phyloP scores from a whole-genome alignment of 805 yeast genomes.

The Citeromyces nyonsensis region DNA sequence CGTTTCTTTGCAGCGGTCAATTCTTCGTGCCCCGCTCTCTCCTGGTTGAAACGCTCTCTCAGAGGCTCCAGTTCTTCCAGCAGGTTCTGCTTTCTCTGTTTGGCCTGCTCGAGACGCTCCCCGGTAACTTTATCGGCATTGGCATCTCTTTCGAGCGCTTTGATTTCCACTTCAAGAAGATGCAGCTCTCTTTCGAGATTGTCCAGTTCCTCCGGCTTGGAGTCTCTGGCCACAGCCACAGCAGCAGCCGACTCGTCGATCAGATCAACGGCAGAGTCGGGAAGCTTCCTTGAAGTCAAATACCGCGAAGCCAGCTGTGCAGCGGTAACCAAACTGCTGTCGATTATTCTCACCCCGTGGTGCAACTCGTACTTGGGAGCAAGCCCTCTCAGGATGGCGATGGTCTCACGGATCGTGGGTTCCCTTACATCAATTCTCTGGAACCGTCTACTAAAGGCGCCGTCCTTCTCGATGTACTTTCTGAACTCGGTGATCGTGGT shows the following conservation, averaged over 20 bases:
- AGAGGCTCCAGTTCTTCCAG: constrained; percentile 79
- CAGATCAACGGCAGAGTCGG: constrained; percentile 93
- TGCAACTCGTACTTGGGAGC: constrained; percentile 93
- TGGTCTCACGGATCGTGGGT: constrained; percentile 83
- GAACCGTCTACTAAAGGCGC: constrained; percentile 97
- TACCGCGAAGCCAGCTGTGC: constrained; percentile 91
- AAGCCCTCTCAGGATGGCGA: constrained; percentile 90
- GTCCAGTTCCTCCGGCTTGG: constrained; percentile 94
- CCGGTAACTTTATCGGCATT: constrained; percentile 73
- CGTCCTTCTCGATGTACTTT: constrained; percentile 86
- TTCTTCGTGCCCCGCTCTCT: constrained; percentile 83
- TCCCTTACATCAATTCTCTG: constrained; percentile 95
- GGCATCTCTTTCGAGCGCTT: constrained; percentile 91
- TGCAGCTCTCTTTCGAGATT: constrained; percentile 85
- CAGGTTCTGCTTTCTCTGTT: constrained; percentile 63
- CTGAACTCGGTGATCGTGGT: constrained; percentile 93
- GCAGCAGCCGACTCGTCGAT: constrained; percentile 95
- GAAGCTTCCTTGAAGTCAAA: constrained; percentile 86
- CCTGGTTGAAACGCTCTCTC: constrained; percentile 72
- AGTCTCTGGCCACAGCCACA: constrained; percentile 96
- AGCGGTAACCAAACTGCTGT: constrained; percentile 86
- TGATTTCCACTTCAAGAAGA: constrained; percentile 86
- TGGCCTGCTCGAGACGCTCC: constrained; percentile 73
- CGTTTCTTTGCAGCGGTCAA: constrained; percentile 80
- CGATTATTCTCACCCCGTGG: constrained; percentile 93